Evolutionary conservation across 2,329 filamentous ascomycete genomes (phyloP), one percentile per base, ranked within the genome.

Genomic region (Fusarium albidum): DNA sequence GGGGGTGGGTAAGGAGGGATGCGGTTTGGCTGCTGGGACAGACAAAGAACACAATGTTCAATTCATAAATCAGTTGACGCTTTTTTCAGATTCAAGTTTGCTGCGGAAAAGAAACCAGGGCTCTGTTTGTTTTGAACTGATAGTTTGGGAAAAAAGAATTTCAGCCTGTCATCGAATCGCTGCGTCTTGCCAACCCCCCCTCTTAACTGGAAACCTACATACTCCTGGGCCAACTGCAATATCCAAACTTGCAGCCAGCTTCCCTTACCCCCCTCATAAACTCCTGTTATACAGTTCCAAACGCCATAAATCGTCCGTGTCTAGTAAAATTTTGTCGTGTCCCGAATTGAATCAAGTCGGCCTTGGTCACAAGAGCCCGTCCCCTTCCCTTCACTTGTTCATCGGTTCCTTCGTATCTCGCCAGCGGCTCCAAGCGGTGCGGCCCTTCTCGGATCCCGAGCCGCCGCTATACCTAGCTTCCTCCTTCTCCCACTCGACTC

Each of bases 401-500:
- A 43, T 42, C 40, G 21, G 7, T 7, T 59, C 45, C 37, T 57
- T 61, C 11, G 32, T 43, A 39, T 78, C 73, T 29, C 68, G 66
- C 69, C 74, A 76, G 40, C 75, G 70, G 44, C 71, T 71, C 66
- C 64, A 71, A 10, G 65, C 57, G 39, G 68, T 71, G 25, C 74
- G 69, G 2, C 73, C 76, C 54, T 75, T 75, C 50, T 82, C 80
- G 11, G 73, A 77, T 4, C 84, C 85, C n/a, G 82, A 82, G 15
- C 85, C 85, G 9, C 83, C 84, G 2, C 80, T 82, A 68, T 83
- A 91, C 62, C 78, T 81, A 57, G 80, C 80, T 75, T 91, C 88
- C 55, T 89, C 83, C 56, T 87, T 82, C 69, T 91, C 87, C 88
- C 89, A 93, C 65, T 82, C 78, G 61, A 77, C 70, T 50, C 88